Base-by-base conservation (phyloP, 2,329 filamentous ascomycete genomes). In the Dothistroma pini region DNA sequence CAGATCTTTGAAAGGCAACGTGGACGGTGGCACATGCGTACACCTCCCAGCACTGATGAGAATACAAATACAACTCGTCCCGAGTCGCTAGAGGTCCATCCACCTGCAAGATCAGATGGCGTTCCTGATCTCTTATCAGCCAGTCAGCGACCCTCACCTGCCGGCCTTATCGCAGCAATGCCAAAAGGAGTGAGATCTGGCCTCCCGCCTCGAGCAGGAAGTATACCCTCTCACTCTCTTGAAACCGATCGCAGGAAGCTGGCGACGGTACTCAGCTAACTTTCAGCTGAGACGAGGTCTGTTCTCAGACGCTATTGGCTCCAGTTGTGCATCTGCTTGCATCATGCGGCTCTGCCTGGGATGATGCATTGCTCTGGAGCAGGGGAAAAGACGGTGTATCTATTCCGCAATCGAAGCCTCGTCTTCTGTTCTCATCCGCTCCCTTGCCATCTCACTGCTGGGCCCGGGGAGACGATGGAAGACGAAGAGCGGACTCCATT, bases 401-500 rank as follows among this genome's bases (percentile, higher is more conserved):
- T 38, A 38, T 2, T 2, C 14, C 14, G 34, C 9, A 2, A 4
- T 38, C 34, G 9, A 38, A 4, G 34, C 9, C 14, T 38, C 34
- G 34, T 54, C 19, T 48, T 34, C 16, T 54, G 41, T 58, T 47
- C 34, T 53, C 34, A 41, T 53, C 48, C 54, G 41, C 47, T 35
- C 31, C 47, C 54, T 47, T 35, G 58, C 54, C 4, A 35, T 19
- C n/a, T 49, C 38, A 29, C 32, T 31, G n/a, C 29, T n/a, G 8
- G 2, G 25, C 48, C n/a, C 29, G 29, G 29, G 34, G 58, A 58
- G 32, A 63, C 41, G 25, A 61, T 61, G 62, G 35, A 14, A 29
- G 54, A 54, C 32, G 21, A 67, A 47, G 77, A 79, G 66, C 69
- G 68, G 9, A 75, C 74, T 4, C 70, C 72, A 38, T 71, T 78